Evolutionary conservation across 2,329 filamentous ascomycete species (phyloP).

Genomic region (Aspergillus unguis): DNA sequence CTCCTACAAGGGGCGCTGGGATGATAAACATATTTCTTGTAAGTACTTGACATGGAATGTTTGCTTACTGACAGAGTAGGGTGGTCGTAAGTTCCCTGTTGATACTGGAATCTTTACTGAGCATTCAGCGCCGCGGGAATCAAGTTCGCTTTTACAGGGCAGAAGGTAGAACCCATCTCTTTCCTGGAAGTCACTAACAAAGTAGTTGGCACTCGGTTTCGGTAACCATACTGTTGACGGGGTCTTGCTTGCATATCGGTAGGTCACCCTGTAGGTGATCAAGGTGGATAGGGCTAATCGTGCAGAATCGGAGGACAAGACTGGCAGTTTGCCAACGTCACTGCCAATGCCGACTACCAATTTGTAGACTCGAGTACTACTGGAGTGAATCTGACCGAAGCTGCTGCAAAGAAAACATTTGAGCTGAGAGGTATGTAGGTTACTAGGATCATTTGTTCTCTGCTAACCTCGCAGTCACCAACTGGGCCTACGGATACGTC

Average conservation of each 20-base stretch:
- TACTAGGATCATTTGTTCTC: not conserved
- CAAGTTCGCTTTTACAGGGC: constrained; percentile 55
- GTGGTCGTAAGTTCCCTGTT: constrained; percentile 51
- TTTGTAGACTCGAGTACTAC: constrained; percentile 50
- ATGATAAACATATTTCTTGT: constrained; percentile 57
- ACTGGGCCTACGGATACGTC: constrained; percentile 55
- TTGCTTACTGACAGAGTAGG: constrained; percentile 21
- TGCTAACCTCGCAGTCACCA: constrained; percentile 45
- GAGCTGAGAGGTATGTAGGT: constrained; percentile 46
- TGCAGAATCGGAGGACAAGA: constrained; percentile 54
- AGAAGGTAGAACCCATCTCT: constrained; percentile 31
- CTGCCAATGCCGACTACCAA: constrained; percentile 55
- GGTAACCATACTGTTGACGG: constrained; percentile 49
- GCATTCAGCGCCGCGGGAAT: constrained; percentile 47
- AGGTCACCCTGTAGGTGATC: not conserved
- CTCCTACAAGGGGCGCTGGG: constrained; percentile 62
- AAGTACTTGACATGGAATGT: constrained; percentile 8
- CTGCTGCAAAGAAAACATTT: constrained; percentile 45
- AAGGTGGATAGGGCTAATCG: too few relatives aligned
- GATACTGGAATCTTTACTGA: not conserved
- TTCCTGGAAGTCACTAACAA: not conserved
- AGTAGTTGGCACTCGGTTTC: constrained; percentile 50
- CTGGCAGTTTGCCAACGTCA: constrained; percentile 62
- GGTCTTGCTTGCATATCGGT: constrained; percentile 54
- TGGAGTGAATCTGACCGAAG: constrained; percentile 38